Evolutionary conservation across 805 yeast genomes (phyloP), one percentile per base, ranked within the genome.

Genomic region (Metschnikowia rubicola): DNA sequence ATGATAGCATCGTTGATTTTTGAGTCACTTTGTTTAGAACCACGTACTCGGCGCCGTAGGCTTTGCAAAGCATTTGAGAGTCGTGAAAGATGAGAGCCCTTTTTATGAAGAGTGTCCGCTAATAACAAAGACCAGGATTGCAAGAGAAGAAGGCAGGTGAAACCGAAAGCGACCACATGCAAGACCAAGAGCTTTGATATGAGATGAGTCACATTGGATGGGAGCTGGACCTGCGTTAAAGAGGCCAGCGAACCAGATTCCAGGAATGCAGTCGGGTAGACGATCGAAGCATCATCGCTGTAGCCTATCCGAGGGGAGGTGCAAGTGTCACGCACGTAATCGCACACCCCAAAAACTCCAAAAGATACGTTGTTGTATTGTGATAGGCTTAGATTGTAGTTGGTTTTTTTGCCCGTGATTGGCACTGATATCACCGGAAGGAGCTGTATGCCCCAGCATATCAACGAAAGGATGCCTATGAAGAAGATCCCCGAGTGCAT

Each of bases 281-380:
- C 17, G 10, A 46, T 37, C 33, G 43, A 41, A 5, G 19, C 29
- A 33, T 47, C 46, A 30, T 38, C 45, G 2, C 71, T 69, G 47
- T 73, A 73, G 3, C 77, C 77, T 21, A 73, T 66, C 19, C 52
- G 42, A 3, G 73, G 65, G 1, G 39, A n/a, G 2, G 75, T 62
- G 51, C 77, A 73, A 4, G 46, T 40, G 10, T 53, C 43, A n/a
- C 57, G 47, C 19, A 42, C 48, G 15, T 54, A 41, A 48, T 68
- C 66, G 52, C 77, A 73, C 35, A 71, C 52, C 3, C 77, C 77
- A 55, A 71, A 68, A n/a, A 73, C 75, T 1, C 77, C 77, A 57
- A 65, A 73, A n/a, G 67, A 59, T 39, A 61, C 53, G 50, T 67
- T 62, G 34, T 59, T 57, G 47, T 59, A 68, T 28, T 56, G 56